A percentile compares a stretch with the other conserved stretches of the same genome.
Conservation (phyloP, 345 rosid species). For the Rhizophora apiculata region DNA sequence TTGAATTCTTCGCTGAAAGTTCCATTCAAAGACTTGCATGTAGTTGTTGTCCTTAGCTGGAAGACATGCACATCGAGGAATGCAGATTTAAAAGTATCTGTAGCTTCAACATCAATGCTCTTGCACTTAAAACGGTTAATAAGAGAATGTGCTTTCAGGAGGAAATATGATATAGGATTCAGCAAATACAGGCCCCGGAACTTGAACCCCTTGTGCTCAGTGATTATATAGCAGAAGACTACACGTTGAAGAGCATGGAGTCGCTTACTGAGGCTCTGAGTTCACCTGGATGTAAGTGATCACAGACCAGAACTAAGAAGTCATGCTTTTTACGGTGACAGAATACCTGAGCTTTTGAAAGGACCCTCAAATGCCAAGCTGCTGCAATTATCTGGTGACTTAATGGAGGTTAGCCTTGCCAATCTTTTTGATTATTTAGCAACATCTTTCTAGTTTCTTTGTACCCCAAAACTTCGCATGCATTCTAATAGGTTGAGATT, state of each 20-base stretch:
- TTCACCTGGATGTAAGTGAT: too few species aligned
- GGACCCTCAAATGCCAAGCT: not conserved
- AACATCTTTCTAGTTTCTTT: not conserved
- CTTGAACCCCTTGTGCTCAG: not conserved
- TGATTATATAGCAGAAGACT: not conserved
- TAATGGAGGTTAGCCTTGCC: not conserved
- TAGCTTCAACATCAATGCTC: not conserved
- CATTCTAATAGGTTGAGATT: too few species aligned
- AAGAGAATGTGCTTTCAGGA: not conserved
- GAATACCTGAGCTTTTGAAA: not conserved
- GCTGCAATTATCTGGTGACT: not conserved
- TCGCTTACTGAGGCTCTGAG: too few species aligned
- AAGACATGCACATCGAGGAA: not conserved
- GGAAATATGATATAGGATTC: not conserved
- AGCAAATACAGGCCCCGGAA: not conserved
- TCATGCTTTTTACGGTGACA: not conserved
- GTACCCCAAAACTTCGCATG: too few species aligned
- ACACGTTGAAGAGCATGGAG: too few species aligned
- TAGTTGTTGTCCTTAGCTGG: slow-evolving; percentile 9
- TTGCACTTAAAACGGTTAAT: not conserved
- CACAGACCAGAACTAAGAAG: not conserved
- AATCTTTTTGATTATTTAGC: not conserved
- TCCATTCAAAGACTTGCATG: not conserved
- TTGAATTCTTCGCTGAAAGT: not conserved
- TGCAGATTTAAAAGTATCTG: not conserved